These are phyloP conservation scores for Heracleum sosnowskyi DNA, from an alignment of 129 eudicot genomes.

Conservation along the genomic window DNA sequence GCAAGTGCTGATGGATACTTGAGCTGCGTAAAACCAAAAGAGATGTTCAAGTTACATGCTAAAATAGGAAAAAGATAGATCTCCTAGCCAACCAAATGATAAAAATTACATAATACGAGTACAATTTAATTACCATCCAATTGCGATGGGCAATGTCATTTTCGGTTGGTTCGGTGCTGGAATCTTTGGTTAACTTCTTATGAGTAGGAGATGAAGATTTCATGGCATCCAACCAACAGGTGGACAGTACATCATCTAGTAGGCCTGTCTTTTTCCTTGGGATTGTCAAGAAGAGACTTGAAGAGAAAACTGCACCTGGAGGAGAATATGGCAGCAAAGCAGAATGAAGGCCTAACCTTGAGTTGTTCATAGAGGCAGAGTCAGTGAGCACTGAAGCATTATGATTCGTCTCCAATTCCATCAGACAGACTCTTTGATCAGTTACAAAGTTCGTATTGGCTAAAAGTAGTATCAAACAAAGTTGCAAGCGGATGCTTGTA, in stretches of 20 bases:
- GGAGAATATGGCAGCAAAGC: constrained; percentile 56
- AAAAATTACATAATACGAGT: background rate
- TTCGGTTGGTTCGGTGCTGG: constrained; percentile 41
- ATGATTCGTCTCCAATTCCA: constrained; percentile 66
- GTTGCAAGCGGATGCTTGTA: constrained; percentile 3
- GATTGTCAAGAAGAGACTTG: constrained; percentile 41
- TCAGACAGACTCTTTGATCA: constrained; percentile 15
- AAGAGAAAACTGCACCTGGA: constrained; percentile 48
- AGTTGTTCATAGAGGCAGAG: constrained; percentile 52
- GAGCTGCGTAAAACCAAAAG: constrained; percentile 35
- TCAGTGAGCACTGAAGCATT: constrained; percentile 64
- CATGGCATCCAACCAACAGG: constrained; percentile 86
- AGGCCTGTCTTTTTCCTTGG: constrained; percentile 70
- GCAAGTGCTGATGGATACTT: constrained; percentile 88
- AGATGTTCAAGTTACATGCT: background rate
- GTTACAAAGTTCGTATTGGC: constrained; percentile 1
- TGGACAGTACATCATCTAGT: constrained; percentile 60
- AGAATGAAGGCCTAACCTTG: constrained; percentile 66
- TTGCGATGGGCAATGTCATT: constrained; percentile 50
- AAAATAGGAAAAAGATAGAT: background rate
- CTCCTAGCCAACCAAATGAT: background rate
- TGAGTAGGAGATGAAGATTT: constrained; percentile 86
- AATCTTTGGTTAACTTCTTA: constrained; percentile 38
- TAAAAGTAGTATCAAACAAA: background rate
- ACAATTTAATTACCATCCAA: constrained; percentile 73